Base-by-base conservation (phyloP, 495 filamentous ascomycete genomes). In the Xylaria castorea region DNA sequence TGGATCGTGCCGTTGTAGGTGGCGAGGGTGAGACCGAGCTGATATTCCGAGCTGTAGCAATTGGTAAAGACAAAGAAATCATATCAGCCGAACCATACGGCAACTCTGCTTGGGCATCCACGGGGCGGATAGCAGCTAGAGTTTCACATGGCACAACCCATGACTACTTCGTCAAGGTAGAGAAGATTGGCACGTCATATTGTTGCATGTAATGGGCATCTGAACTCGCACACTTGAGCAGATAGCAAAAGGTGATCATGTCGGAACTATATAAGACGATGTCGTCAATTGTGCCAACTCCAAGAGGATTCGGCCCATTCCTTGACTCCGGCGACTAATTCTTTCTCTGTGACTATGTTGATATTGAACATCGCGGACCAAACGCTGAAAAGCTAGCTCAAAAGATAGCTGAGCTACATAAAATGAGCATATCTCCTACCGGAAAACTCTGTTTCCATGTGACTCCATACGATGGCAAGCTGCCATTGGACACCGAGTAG, bases 361-460 rank as follows among this genome's bases (percentile, higher is more conserved):
- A 8, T 20, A 65, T 50, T 46, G 62, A 30, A 3, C 62, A 61
- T 34, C 42, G 6, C 5, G 18, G 12, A 5, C 74, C 74, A 14
- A 50, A 74, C 38, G 69, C 74, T 12, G 48, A 16, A 6, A 27
- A 70, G 34, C 66, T 74, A 7, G 44, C 32, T 5, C 12, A 32
- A 2, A 57, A 44, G 9, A 55, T 78, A 5, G 70, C 74, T 2
- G 44, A 32, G 3, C 42, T 78, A 2, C 74, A 76, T 63, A 30
- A 57, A 34, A 30, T 2, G 7, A 73, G 60, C 18, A 6, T n/a
- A 9, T 75, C 75, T 11, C 75, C 76, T 14, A 75, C 66, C 11
- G 65, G 68, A 5, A 70, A 70, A 66, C 75, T 78, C 32, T 75
- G 75, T 0, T 78, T 78, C 25, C 66, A 70, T 3, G 66, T 74